Conservation (phyloP, 2,329 filamentous ascomycete genomes). For the Alternaria sp. region DNA sequence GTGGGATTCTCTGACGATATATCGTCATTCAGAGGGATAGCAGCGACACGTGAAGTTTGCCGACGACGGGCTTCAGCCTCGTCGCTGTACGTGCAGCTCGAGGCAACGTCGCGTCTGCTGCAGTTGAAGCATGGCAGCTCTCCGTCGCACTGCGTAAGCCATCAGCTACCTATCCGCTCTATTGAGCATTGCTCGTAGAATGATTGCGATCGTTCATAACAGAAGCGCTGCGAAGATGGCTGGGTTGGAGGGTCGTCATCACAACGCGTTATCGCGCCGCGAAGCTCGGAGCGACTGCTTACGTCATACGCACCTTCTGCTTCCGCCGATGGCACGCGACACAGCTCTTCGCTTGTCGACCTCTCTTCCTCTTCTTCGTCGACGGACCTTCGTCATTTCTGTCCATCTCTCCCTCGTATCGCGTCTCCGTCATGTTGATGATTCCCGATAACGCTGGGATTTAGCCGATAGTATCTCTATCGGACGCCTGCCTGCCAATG, state of each 20-base stretch:
- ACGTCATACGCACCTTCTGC: conserved; percentile 19
- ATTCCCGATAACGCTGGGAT: not conserved
- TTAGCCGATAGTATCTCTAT: not conserved
- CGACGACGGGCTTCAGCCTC: conserved; percentile 13
- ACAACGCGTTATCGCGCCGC: not conserved
- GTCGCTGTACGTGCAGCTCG: conserved; percentile 18
- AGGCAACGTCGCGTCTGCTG: conserved; percentile 17
- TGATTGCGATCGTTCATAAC: not conserved
- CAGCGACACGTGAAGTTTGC: not conserved
- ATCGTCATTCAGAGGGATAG: not conserved
- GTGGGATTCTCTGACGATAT: not conserved
- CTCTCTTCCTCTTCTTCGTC: conserved; percentile 21
- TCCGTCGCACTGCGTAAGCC: conserved; percentile 18
- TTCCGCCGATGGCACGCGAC: conserved; percentile 23
- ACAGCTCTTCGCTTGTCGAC: conserved; percentile 23
- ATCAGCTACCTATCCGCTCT: not conserved
- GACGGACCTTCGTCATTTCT: not conserved
- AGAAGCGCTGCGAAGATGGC: not conserved
- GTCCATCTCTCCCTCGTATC: not conserved
- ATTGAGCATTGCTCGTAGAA: not conserved
- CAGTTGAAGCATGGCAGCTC: conserved; percentile 26
- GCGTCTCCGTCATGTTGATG: not conserved
- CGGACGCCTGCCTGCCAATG: not conserved
- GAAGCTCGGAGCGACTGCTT: not conserved
- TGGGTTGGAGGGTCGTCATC: not conserved